Evolutionary conservation across 2,329 filamentous ascomycete species (phyloP).

Genomic region (Colletotrichum sp.): DNA sequence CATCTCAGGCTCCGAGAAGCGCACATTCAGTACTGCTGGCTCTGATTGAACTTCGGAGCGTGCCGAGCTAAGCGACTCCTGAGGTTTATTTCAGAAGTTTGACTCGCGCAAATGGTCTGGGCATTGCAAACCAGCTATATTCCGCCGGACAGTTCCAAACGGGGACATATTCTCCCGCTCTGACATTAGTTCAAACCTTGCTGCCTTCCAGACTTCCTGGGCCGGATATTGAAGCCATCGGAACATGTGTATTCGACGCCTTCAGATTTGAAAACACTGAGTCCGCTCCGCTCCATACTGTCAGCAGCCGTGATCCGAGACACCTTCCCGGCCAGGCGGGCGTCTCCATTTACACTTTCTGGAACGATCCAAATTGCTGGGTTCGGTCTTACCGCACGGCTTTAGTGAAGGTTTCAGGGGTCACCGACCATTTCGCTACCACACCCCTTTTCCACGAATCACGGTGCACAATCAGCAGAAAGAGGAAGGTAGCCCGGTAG

Average conservation of each 20-base stretch:
- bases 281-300: neutral
- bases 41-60: neutral
- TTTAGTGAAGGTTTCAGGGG: neutral
- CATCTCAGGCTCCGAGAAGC: neutral
- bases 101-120: neutral
- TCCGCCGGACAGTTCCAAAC: neutral
- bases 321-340: neutral
- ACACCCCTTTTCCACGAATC: neutral
- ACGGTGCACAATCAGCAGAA: neutral
- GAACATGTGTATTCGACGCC: neutral
- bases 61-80: neutral
- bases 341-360: neutral
- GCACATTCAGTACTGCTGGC: neutral
- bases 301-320: neutral
- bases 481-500: neutral
- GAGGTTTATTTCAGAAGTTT: neutral
- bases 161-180: neutral
- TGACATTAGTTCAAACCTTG: neutral
- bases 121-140: neutral
- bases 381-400: neutral
- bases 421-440: neutral
- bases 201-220: neutral
- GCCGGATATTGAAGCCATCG: neutral
- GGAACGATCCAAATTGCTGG: neutral
- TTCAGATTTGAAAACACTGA: accelerated